Conservation (phyloP, 352 stramenopile genomes). For the Pythium brassicae region DNA sequence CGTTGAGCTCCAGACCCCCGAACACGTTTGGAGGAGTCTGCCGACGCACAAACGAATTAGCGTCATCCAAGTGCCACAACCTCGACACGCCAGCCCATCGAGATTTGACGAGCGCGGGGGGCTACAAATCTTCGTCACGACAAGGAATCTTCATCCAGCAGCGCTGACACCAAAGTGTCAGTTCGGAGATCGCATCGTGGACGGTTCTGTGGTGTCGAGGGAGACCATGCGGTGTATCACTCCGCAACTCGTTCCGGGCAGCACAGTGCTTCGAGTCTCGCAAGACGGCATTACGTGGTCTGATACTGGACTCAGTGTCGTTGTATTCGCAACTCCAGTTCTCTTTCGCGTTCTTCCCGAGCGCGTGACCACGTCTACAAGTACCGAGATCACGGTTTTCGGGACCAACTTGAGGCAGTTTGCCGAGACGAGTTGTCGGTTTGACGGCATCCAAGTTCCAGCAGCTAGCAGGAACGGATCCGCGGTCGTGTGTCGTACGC, state of each 20-base stretch:
- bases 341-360: constrained; percentile 25
- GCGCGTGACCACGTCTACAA: constrained; percentile 5
- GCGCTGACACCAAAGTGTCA: constrained; percentile 27
- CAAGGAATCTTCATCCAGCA: constrained; percentile 17
- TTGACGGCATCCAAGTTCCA: constrained; percentile 20
- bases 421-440: constrained; percentile 24
- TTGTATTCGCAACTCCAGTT: constrained; percentile 25
- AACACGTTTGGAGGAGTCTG: constrained; percentile 12
- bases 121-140: constrained; percentile 24
- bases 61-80: constrained; percentile 25
- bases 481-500: constrained; percentile 25
- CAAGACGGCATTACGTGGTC: constrained; percentile 41
- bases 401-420: constrained; percentile 38
- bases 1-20: constrained; percentile 15
- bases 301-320: constrained; percentile 18
- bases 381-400: constrained; percentile 21
- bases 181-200: constrained; percentile 24
- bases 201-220: constrained; percentile 22
- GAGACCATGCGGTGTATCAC: constrained; percentile 28
- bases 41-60: constrained; percentile 20
- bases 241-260: constrained; percentile 21
- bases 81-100: constrained; percentile 15
- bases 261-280: constrained; percentile 17
- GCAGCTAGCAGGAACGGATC: constrained; percentile 27
- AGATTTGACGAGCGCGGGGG: constrained; percentile 49